These are phyloP conservation scores for Eleusine indica DNA, from an alignment of 176 grass and related monocot species.

Conservation along the genomic window DNA sequence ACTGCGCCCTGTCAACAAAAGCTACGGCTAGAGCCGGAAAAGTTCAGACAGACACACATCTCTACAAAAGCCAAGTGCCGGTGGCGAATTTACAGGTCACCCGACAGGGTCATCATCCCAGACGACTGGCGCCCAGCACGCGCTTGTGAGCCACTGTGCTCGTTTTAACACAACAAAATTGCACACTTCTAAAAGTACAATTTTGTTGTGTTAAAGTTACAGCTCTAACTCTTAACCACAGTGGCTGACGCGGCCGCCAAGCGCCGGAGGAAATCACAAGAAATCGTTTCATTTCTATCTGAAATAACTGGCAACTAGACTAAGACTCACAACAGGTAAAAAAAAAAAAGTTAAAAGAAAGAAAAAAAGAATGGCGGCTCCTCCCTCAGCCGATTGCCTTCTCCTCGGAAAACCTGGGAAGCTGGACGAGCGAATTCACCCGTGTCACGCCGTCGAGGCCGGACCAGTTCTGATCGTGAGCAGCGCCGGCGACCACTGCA, in stretches of 20 bases:
- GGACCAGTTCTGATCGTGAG: conserved; percentile 62
- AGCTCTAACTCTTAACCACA: background rate
- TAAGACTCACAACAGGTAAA: conserved; percentile 27
- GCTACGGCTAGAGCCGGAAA: background rate
- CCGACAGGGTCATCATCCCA: conserved; percentile 41
- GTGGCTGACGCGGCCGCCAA: background rate
- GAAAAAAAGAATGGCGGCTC: conserved; percentile 29
- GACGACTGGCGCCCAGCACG: conserved; percentile 29
- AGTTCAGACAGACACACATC: conserved; percentile 16
- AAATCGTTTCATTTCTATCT: conserved; percentile 35
- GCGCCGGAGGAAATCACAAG: conserved; percentile 34
- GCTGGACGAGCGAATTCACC: conserved; percentile 90
- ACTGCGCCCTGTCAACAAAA: conserved; percentile 37
- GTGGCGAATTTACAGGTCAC: conserved; percentile 54
- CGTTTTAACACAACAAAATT: conserved; percentile 45
- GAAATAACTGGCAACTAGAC: conserved; percentile 38
- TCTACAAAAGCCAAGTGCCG: conserved; percentile 46
- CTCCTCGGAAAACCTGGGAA: conserved; percentile 87
- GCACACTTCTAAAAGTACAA: conserved; percentile 10
- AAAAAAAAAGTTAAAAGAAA: conserved; percentile 15
- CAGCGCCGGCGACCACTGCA: conserved; percentile 25
- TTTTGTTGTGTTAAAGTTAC: conserved; percentile 26
- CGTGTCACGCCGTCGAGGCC: conserved; percentile 88
- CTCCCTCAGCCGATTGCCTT: conserved; percentile 49
- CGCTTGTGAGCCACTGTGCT: background rate